Evolutionary conservation across 768 basidiomycete genomes (phyloP), one percentile per base, ranked within the genome.

Genomic region (Jaapia argillacea): DNA sequence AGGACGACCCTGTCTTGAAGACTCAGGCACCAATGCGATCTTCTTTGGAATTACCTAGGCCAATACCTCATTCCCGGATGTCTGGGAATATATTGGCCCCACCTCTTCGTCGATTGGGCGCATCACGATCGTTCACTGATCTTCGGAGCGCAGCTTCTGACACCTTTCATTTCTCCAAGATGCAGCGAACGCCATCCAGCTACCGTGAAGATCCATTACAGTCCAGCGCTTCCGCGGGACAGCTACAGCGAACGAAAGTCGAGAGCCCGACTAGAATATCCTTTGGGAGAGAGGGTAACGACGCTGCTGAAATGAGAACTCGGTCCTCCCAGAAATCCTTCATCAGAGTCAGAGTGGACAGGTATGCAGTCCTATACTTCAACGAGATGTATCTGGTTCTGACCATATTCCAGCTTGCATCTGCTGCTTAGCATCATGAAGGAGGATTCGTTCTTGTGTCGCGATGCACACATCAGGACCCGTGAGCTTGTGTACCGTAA

Each of bases 321-420:
- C 75, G 91, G 5, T 88, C 90, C 1, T 74, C 77, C 0, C 76
- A 81, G 58, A 90, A 90, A 52, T 90, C 80, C 4, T 94, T 93
- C 52, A 76, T 91, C 36, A 68, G 79, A 33, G 83, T 94, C 43
- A 71, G 72, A 52, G 73, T 94, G 16, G 73, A 80, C 10, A 85
- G 83, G 82, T 77, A 49, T 31, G 65, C 53, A 33, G 10, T 10
- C 28, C 28, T 36, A 21, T 54, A 46, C 6, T 48, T 49, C n/a
- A 46, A 52, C 35, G 51, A 42, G 26, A 36, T 49, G 24, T 48
- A 47, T 3, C 49, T 46, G 31, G 57, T 33, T 58, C 41, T 36
- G 31, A 38, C 7, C 43, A 16, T 4, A 50, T 36, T 35, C 1
- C 42, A 87, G 85, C 54, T 66, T 86, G 37, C 75, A 84, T 49